phyloP scores from a whole-genome alignment of 805 yeast species.

The Cyberlindnera suaveolens region DNA sequence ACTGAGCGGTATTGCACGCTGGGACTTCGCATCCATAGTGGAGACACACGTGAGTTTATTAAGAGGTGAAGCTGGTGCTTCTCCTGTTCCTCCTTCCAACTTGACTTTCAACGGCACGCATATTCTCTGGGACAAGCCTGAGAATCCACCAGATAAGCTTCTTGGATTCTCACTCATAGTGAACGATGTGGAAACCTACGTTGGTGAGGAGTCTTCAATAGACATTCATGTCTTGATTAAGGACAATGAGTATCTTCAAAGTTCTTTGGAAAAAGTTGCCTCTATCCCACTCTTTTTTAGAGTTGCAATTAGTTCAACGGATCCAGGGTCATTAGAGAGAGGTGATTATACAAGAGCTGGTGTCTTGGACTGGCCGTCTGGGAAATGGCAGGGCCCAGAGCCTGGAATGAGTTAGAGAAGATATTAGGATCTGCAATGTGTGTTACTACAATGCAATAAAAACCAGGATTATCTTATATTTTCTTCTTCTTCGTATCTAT shows the following conservation, averaged over 20 bases:
- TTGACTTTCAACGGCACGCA: constrained; percentile 18
- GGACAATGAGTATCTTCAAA: constrained; percentile 22
- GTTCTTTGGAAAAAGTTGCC: constrained; percentile 21
- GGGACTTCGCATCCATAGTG: constrained; percentile 90
- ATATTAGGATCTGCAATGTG: neutral
- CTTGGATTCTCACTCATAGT: constrained; percentile 57
- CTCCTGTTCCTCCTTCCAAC: constrained; percentile 44
- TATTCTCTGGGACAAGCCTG: constrained; percentile 24
- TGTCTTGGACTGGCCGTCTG: constrained; percentile 51
- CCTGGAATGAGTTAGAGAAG: constrained; percentile 42
- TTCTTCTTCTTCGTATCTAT: too few relatives aligned
- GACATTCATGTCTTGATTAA: constrained; percentile 34
- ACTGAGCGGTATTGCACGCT: constrained; percentile 78
- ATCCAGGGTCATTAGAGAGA: constrained; percentile 26
- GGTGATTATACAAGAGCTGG: constrained; percentile 70
- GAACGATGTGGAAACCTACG: constrained; percentile 73
- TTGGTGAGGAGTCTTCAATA: constrained; percentile 45
- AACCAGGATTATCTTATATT: neutral
- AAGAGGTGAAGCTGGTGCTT: constrained; percentile 66
- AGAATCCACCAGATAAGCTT: constrained; percentile 4
- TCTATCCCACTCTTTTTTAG: constrained; percentile 41
- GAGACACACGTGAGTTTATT: constrained; percentile 65
- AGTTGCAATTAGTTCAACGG: constrained; percentile 39
- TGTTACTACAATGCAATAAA: neutral
- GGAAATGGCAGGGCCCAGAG: constrained; percentile 42